These are phyloP conservation scores for Auricularia sp. DNA, from an alignment of 768 basidiomycete species.

Conservation along the genomic window DNA sequence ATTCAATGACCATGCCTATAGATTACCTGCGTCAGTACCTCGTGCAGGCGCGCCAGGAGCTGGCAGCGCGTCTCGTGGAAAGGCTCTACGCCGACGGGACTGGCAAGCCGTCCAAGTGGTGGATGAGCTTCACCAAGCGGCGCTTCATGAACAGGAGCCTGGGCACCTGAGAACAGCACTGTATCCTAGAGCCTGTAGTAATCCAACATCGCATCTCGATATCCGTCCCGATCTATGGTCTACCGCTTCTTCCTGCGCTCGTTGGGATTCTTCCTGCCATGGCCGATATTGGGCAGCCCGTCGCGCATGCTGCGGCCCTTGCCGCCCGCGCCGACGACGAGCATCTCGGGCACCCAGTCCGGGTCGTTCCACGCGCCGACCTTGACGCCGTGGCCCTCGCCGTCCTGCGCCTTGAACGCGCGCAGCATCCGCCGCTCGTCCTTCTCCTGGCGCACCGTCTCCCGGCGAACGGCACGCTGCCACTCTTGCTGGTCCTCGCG, in stretches of 20 bases:
- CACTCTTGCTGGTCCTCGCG: slow-evolving; percentile 91
- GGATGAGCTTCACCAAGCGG: slow-evolving; percentile 99
- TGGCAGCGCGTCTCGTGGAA: slow-evolving; percentile 78
- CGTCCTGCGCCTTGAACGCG: slow-evolving; percentile 41
- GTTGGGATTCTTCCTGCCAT: slow-evolving; percentile 86
- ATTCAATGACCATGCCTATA: slow-evolving; percentile 20
- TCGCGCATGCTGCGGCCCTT: slow-evolving; percentile 58
- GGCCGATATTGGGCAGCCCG: slow-evolving; percentile 71
- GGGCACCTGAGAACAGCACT: slow-evolving; percentile 35
- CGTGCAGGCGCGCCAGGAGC: slow-evolving; percentile 86
- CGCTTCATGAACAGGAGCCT: slow-evolving; percentile 91
- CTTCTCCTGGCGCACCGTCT: slow-evolving; percentile 61
- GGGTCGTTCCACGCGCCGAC: slow-evolving; percentile 89
- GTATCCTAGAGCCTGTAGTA: background rate
- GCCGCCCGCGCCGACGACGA: slow-evolving; percentile 55
- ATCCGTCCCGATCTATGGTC: background rate
- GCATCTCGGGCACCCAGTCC: slow-evolving; percentile 83
- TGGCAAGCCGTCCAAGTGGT: slow-evolving; percentile 97
- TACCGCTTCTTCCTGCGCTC: slow-evolving; percentile 38
- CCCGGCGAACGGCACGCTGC: slow-evolving; percentile 67
- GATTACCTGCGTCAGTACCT: slow-evolving; percentile 89
- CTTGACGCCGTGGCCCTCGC: slow-evolving; percentile 30
- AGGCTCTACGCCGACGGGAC: slow-evolving; percentile 87
- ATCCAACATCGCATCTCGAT: background rate
- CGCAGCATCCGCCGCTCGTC: slow-evolving; percentile 71